Conservation (phyloP, 2,329 filamentous ascomycete genomes). For the Beauveria sp. region DNA sequence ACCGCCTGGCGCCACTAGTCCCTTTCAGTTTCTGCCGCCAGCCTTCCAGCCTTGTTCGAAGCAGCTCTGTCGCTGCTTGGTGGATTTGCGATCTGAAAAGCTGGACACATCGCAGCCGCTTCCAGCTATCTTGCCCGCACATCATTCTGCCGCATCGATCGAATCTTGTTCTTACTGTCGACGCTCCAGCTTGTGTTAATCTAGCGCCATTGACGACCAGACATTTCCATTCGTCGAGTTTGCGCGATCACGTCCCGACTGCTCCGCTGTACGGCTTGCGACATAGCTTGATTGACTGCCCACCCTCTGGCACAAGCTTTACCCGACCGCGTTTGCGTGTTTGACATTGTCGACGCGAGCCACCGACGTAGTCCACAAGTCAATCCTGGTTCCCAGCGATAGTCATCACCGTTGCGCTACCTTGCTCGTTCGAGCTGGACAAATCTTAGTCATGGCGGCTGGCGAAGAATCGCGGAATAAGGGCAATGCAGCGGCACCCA, state of each 20-base stretch:
- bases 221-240: background rate
- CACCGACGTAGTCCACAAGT: background rate
- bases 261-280: too few relatives aligned
- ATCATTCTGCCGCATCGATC: background rate
- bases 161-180: background rate
- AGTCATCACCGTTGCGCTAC: background rate
- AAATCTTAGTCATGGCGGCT: slow-evolving; percentile 26
- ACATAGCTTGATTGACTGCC: too few relatives aligned
- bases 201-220: too few relatives aligned
- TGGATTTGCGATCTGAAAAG: slow-evolving; percentile 4
- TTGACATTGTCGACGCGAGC: background rate
- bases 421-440: background rate
- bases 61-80: background rate
- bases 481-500: slow-evolving; percentile 44
- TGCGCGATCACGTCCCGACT: background rate
- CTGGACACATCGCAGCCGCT: background rate
- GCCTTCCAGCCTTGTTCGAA: too few relatives aligned
- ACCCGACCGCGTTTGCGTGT: background rate
- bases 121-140: background rate
- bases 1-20: background rate
- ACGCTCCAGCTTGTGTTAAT: too few relatives aligned
- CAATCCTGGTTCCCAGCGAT: too few relatives aligned
- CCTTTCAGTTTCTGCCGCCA: background rate
- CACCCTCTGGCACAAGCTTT: too few relatives aligned
- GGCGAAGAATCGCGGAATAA: slow-evolving; percentile 42